These are phyloP conservation scores for Yarrowia galli DNA, from an alignment of 1,139 yeast genomes.

Conservation along the genomic window DNA sequence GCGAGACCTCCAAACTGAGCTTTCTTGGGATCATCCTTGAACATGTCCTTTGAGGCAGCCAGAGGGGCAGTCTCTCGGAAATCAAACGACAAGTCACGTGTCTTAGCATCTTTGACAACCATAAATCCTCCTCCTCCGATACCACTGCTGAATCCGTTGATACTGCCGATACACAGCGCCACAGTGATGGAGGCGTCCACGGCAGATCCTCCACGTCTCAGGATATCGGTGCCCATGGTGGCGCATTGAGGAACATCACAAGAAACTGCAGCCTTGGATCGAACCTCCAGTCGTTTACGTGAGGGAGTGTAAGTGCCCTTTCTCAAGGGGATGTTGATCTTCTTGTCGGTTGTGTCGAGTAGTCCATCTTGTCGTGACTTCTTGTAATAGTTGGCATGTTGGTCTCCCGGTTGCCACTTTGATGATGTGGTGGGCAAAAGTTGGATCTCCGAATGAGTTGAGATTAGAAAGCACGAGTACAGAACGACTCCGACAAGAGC, in stretches of 20 bases:
- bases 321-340: constrained; percentile 35
- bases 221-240: constrained; percentile 66
- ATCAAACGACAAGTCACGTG: constrained; percentile 69
- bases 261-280: constrained; percentile 63
- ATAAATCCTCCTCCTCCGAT: constrained; percentile 93
- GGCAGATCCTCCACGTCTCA: constrained; percentile 71
- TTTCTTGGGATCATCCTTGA: constrained; percentile 54
- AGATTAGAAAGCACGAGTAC: background rate
- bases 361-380: constrained; percentile 1
- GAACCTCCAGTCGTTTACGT: constrained; percentile 45
- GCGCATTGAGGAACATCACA: constrained; percentile 79
- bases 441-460: background rate
- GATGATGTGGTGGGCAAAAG: background rate
- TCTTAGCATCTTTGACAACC: constrained; percentile 58
- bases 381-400: constrained; percentile 19
- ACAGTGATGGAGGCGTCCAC: constrained; percentile 94
- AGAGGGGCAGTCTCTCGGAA: constrained; percentile 90
- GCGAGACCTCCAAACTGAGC: constrained; percentile 85
- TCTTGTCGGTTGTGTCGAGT: background rate
- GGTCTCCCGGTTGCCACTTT: constrained; percentile 27
- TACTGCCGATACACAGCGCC: constrained; percentile 84
- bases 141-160: constrained; percentile 85
- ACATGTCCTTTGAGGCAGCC: constrained; percentile 71
- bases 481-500: background rate
- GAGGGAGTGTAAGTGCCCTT: constrained; percentile 29